phyloP scores from a whole-genome alignment of 2,329 filamentous ascomycete genomes.

The Calonectria pseudoreteaudii region DNA sequence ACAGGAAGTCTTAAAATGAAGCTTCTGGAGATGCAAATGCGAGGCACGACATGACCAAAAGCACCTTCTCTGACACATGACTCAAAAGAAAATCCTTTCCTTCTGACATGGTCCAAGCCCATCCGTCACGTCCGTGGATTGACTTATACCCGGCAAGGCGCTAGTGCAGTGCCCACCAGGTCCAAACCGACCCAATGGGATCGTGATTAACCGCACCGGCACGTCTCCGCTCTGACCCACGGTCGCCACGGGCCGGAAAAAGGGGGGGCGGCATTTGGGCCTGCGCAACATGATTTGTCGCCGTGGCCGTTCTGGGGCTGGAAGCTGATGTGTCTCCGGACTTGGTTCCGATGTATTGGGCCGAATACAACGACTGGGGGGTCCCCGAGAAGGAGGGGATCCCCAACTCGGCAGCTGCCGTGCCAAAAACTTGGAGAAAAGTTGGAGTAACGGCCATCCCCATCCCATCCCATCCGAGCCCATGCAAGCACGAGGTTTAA shows the following conservation, averaged over 20 bases:
- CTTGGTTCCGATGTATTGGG: background rate
- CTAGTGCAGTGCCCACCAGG: background rate
- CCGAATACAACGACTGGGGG: background rate
- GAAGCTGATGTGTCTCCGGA: background rate
- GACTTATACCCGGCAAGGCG: slow-evolving; percentile 13
- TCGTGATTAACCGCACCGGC: slow-evolving; percentile 4
- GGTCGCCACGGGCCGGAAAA: background rate
- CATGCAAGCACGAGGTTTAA: background rate
- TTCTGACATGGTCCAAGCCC: background rate
- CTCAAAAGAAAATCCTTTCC: background rate
- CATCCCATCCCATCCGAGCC: background rate
- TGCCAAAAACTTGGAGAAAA: background rate
- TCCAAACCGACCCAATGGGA: slow-evolving; percentile 1
- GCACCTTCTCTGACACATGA: background rate
- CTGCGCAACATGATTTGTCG: background rate
- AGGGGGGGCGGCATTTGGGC: background rate
- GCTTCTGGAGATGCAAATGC: background rate
- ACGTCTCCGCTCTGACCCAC: background rate
- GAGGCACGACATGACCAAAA: background rate
- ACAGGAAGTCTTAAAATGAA: background rate
- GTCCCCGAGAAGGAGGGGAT: background rate
- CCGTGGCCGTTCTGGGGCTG: background rate
- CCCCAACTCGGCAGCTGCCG: background rate
- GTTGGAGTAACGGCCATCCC: background rate
- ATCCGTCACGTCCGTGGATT: slow-evolving; percentile 8